Evolutionary conservation across 352 stramenopile species (phyloP), one percentile per base, ranked within the genome.

Genomic region (Phytophthora parvispora): DNA sequence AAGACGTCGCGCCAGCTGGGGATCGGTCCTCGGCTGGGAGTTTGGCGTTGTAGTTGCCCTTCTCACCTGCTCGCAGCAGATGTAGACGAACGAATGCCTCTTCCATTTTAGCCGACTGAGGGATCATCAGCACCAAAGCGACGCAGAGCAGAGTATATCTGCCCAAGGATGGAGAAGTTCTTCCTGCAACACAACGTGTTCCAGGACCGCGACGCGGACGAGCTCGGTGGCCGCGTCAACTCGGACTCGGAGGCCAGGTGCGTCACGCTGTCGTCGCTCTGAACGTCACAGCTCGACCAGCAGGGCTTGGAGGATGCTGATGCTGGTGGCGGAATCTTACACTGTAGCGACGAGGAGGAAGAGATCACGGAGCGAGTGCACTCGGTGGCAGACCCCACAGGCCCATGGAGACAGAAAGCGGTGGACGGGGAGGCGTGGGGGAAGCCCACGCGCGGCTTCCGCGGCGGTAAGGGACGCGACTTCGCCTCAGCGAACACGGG

Each of bases 201-300:
- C 68, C 80, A 83, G n/a, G 84, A 96, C 68, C 84, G 86, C 56
- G 86, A 96, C 34, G 24, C 69, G 7, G 88, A 94, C 49, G 86
- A 96, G 61, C 54, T 96, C 15, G 58, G 70, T 43, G 80, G 72
- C 20, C 71, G 48, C 12, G 66, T 87, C 31, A 72, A 80, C 60
- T 96, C 88, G 22, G 88, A 96, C 70, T 94, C 86, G 43, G 86
- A 94, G 31, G 85, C 84, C 31, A 93, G 84, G 84, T 92, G 34
- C 18, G 45, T 15, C 40, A 45, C 16, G 38, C 18, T n/a, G n/a
- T 10, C 6, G 4, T 6, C 7, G 15, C 12, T 43, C 22, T 20
- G 36, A n/a, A n/a, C n/a, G n/a, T n/a, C n/a, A n/a, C n/a, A n/a
- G n/a, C n/a, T n/a, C n/a, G n/a, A 3, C 36, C 32, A 9, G 2